Percentiles rank a stretch among this genome's conserved stretches.
Conservation (phyloP, 2,329 filamentous ascomycete genomes). For the Sporothrix pallida region DNA sequence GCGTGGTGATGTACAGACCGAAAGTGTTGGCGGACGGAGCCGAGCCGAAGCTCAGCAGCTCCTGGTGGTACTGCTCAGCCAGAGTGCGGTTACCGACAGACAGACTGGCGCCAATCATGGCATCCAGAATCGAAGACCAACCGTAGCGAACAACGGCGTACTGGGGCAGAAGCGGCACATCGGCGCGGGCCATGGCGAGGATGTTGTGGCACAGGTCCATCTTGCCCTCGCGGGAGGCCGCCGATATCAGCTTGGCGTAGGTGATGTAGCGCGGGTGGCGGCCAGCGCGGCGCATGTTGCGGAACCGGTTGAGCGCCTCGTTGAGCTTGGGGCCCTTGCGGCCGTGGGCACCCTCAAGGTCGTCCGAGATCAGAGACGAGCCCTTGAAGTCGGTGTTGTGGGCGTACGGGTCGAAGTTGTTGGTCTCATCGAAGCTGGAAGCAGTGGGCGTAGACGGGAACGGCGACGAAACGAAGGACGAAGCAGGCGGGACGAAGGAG, state of each 20-base stretch:
- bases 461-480: constrained; percentile 57
- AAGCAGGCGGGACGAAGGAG: constrained; percentile 48
- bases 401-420: constrained; percentile 80
- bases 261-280: constrained; percentile 95
- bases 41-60: constrained; percentile 86
- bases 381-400: constrained; percentile 91
- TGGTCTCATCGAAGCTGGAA: constrained; percentile 73
- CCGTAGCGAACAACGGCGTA: constrained; percentile 90
- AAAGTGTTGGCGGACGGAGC: constrained; percentile 97
- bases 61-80: constrained; percentile 87
- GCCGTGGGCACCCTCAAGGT: constrained; percentile 80
- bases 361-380: constrained; percentile 86
- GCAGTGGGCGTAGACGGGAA: constrained; percentile 62
- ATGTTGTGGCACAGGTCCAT: constrained; percentile 85
- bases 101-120: constrained; percentile 93
- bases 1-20: constrained; percentile 97
- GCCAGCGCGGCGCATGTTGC: constrained; percentile 90
- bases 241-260: constrained; percentile 92
- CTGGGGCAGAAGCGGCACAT: constrained; percentile 83
- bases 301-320: constrained; percentile 82
- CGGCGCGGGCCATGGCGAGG: constrained; percentile 83
- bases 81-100: constrained; percentile 78
- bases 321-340: constrained; percentile 75
- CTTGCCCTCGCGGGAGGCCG: constrained; percentile 83
- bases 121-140: constrained; percentile 94